A percentile compares a stretch with the other conserved stretches of the same genome.
Conservation (phyloP, 768 basidiomycete genomes). For the Stropharia rugosoannulata region DNA sequence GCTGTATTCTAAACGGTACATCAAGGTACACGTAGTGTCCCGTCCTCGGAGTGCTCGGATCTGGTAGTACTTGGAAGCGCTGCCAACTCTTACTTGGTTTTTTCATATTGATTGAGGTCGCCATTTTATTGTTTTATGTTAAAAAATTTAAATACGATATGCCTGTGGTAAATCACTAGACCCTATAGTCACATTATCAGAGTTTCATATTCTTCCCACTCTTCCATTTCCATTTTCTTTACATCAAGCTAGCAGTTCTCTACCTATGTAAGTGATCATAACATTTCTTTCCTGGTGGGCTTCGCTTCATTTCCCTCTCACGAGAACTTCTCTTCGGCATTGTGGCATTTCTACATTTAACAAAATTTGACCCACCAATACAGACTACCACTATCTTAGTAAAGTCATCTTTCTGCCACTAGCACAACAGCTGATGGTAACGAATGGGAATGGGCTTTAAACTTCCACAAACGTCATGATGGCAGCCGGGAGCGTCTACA, state of each 20-base stretch:
- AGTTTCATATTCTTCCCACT: neutral
- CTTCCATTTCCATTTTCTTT: neutral
- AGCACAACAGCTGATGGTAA: neutral
- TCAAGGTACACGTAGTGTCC: neutral
- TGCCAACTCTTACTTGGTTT: no score
- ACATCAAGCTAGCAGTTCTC: neutral
- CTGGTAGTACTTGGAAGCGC: no score
- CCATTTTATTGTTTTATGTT: no score
- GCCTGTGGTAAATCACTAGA: no score
- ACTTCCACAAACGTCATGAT: no score
- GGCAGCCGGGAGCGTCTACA: no score
- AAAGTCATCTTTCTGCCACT: neutral
- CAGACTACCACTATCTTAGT: no score
- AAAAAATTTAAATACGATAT: no score
- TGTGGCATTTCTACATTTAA: slow-evolving; percentile 15
- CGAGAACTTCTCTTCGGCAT: slow-evolving; percentile 18
- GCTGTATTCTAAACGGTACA: neutral
- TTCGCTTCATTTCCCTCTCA: neutral
- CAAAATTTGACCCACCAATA: neutral
- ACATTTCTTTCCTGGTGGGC: neutral
- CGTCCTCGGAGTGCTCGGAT: no score
- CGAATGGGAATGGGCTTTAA: no score
- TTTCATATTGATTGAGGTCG: no score
- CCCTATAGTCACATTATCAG: no score
- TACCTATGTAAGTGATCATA: neutral